These are phyloP conservation scores for Leptomonas seymouri DNA, from an alignment of 208 protist species.

Conservation along the genomic window DNA sequence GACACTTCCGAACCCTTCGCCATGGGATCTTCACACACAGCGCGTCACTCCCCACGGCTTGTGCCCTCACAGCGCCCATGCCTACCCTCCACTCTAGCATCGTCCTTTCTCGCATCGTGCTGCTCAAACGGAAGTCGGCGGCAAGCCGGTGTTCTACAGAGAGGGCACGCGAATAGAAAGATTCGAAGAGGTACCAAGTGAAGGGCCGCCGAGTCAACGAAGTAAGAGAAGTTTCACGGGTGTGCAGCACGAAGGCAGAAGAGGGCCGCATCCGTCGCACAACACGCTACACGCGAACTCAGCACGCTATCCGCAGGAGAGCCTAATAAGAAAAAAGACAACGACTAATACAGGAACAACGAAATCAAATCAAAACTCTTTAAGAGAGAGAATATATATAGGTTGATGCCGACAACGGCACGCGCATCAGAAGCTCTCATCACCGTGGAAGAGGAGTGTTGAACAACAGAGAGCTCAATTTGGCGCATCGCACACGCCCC, in stretches of 20 bases:
- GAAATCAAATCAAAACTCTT: too few relatives aligned
- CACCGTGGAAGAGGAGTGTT: not conserved
- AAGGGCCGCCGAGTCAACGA: not conserved
- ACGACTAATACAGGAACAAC: too few relatives aligned
- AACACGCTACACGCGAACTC: too few relatives aligned
- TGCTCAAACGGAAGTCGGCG: conserved; percentile 1
- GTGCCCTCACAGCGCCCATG: too few relatives aligned
- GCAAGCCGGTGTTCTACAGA: conserved; percentile 10
- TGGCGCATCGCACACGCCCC: not conserved
- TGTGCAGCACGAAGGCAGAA: not conserved
- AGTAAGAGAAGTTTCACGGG: not conserved
- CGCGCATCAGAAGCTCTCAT: not conserved
- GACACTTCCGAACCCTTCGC: too few relatives aligned
- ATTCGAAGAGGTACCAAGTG: not conserved
- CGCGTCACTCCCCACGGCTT: too few relatives aligned
- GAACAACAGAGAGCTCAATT: not conserved
- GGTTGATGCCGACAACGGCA: not conserved
- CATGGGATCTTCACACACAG: not conserved
- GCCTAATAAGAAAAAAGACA: too few relatives aligned
- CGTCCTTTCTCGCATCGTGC: not conserved
- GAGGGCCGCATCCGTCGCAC: not conserved
- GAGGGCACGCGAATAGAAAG: not conserved
- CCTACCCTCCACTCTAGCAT: not conserved
- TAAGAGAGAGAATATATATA: not conserved
- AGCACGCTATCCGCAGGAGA: too few relatives aligned